These are phyloP conservation scores for Penicillium sp. DNA, from an alignment of 2,329 filamentous ascomycete genomes.

Conservation along the genomic window DNA sequence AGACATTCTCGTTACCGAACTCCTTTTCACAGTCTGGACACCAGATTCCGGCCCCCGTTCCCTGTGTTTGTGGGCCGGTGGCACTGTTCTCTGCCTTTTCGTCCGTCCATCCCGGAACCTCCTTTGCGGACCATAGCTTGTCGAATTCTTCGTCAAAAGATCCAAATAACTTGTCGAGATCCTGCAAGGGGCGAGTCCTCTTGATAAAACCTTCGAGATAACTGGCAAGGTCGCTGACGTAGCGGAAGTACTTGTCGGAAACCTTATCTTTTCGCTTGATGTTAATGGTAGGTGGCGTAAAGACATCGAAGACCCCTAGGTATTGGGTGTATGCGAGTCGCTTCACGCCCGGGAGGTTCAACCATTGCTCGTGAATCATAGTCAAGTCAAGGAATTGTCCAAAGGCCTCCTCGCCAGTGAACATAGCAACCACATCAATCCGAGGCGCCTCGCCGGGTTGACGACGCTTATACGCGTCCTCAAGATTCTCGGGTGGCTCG, in stretches of 20 bases:
- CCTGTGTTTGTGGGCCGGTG: conserved; percentile 52
- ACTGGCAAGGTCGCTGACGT: conserved; percentile 74
- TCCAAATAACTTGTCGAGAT: conserved; percentile 74
- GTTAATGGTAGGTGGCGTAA: conserved; percentile 70
- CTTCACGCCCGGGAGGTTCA: conserved; percentile 86
- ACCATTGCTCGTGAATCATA: conserved; percentile 78
- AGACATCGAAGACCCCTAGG: conserved; percentile 85
- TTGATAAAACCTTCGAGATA: conserved; percentile 90
- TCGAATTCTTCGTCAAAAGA: conserved; percentile 84
- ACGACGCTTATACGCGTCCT: conserved; percentile 81
- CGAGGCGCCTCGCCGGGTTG: conserved; percentile 62
- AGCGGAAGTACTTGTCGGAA: conserved; percentile 89
- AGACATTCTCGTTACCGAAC: conserved; percentile 94
- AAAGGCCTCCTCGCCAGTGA: conserved; percentile 92
- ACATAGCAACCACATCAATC: conserved; percentile 81
- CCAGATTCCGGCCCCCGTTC: conserved; percentile 72
- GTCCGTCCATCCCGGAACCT: conserved; percentile 75
- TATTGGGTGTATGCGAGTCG: conserved; percentile 90
- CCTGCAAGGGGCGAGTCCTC: conserved; percentile 80
- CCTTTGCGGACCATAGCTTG: conserved; percentile 75
- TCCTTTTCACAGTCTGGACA: conserved; percentile 91
- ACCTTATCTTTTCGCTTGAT: conserved; percentile 82
- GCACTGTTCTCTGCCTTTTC: conserved; percentile 50
- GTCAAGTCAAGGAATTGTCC: conserved; percentile 92
- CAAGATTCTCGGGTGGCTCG: conserved; percentile 92